phyloP scores from a whole-genome alignment of 257 asterid genomes.

The Salvia splendens region DNA sequence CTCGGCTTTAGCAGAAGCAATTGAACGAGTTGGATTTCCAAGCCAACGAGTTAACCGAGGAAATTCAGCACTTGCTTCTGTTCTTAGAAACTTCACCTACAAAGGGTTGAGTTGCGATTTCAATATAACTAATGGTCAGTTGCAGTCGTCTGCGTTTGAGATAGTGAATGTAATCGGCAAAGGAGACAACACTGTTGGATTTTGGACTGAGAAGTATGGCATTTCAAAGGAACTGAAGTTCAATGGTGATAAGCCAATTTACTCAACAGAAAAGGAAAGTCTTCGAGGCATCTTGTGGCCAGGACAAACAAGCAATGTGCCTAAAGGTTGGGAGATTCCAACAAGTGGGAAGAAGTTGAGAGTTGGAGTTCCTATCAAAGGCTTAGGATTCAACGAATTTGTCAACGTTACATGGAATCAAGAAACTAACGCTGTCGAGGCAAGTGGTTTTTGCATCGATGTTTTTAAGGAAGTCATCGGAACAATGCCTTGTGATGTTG shows the following conservation, averaged over 20 bases:
- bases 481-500: background rate
- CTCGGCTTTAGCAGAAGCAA: constrained; percentile 42
- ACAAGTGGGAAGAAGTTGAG: constrained; percentile 39
- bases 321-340: constrained; percentile 50
- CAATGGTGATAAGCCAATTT: background rate
- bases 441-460: constrained; percentile 47
- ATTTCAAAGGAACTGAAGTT: constrained; percentile 27
- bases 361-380: constrained; percentile 47
- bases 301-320: constrained; percentile 32
- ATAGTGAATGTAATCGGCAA: constrained; percentile 53
- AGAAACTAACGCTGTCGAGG: constrained; percentile 29
- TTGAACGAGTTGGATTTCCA: constrained; percentile 33
- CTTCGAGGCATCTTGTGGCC: constrained; percentile 51
- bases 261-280: constrained; percentile 30
- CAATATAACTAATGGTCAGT: constrained; percentile 37
- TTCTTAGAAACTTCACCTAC: constrained; percentile 33
- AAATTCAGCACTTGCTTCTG: constrained; percentile 30
- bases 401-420: constrained; percentile 38
- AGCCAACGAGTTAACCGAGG: constrained; percentile 2
- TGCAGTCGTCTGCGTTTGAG: constrained; percentile 42
- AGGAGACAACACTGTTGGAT: constrained; percentile 41
- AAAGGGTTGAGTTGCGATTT: constrained; percentile 55
- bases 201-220: constrained; percentile 47
- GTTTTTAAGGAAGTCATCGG: constrained; percentile 44
- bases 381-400: constrained; percentile 43